These are phyloP conservation scores for Aspergillus diversus DNA, from an alignment of 495 filamentous ascomycete genomes.

Conservation along the genomic window DNA sequence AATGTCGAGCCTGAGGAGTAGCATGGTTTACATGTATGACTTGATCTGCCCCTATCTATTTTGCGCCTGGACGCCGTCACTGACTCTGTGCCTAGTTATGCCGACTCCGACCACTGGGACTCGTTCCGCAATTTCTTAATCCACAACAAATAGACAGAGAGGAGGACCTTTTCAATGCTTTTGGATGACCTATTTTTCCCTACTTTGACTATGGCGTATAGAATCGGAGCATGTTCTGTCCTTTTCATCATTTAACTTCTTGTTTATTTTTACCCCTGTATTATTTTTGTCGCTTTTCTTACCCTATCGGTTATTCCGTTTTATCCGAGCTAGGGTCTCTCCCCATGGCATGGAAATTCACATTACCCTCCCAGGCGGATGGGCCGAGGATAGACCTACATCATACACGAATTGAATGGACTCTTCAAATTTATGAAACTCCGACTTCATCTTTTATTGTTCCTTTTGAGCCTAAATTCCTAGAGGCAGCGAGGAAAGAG, in stretches of 20 bases:
- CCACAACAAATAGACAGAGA: constrained; percentile 72
- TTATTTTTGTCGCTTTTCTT: constrained; percentile 21
- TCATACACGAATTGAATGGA: neutral
- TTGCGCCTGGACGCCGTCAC: constrained; percentile 33
- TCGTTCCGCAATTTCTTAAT: constrained; percentile 75
- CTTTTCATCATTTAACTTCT: constrained; percentile 16
- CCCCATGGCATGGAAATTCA: neutral
- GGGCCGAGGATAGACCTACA: neutral
- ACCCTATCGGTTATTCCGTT: neutral
- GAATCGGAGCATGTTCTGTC: constrained; percentile 26
- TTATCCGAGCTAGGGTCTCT: neutral
- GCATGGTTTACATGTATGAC: constrained; percentile 97
- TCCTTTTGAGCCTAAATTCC: too few species aligned
- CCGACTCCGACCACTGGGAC: constrained; percentile 82
- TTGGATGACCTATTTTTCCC: constrained; percentile 20
- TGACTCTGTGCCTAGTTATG: constrained; percentile 51
- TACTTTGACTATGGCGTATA: constrained; percentile 37
- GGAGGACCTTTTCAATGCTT: constrained; percentile 7
- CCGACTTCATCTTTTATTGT: too few species aligned
- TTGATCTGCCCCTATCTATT: constrained; percentile 10
- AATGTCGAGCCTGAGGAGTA: constrained; percentile 87
- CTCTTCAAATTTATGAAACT: too few species aligned
- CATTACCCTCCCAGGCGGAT: neutral
- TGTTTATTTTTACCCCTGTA: constrained; percentile 27
- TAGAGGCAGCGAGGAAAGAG: neutral